phyloP scores from a whole-genome alignment of 495 filamentous ascomycete species.

The Hypoxylon rickii region DNA sequence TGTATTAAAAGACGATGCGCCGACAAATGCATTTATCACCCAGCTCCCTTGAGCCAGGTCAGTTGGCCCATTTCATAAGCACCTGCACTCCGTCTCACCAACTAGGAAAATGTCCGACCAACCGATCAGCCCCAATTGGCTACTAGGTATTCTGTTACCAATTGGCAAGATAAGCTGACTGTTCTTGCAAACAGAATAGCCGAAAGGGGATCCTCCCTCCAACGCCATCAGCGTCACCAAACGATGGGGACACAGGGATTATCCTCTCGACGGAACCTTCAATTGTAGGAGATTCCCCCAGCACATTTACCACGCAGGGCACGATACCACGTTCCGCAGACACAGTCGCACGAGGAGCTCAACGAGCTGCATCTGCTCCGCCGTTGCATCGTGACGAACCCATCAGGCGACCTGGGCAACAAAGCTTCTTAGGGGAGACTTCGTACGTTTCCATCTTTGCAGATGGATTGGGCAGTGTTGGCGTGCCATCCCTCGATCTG shows the following conservation, averaged over 20 bases:
- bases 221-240: slow-evolving; percentile 14
- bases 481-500: slow-evolving; percentile 19
- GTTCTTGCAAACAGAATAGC: slow-evolving; percentile 5
- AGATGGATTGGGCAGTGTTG: slow-evolving; percentile 32
- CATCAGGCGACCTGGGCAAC: slow-evolving; percentile 15
- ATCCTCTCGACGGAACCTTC: slow-evolving; percentile 17
- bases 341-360: slow-evolving; percentile 16
- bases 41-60: slow-evolving; percentile 40
- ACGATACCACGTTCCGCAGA: slow-evolving; percentile 10
- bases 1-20: slow-evolving; percentile 37
- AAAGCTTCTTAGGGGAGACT: slow-evolving; percentile 37
- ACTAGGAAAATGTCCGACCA: no score
- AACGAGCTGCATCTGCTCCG: slow-evolving; percentile 40
- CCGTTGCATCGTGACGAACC: slow-evolving; percentile 28
- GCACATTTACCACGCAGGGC: slow-evolving; percentile 3
- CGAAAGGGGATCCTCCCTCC: slow-evolving; percentile 7
- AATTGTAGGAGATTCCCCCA: background rate
- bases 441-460: slow-evolving; percentile 36
- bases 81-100: no score
- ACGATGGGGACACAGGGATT: slow-evolving; percentile 6
- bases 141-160: background rate
- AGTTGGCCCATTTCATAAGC: background rate
- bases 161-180: slow-evolving; percentile 1
- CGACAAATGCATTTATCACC: slow-evolving; percentile 41
- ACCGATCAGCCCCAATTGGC: no score